Conservation (phyloP, 2,329 filamentous ascomycete species). For the Colletotrichum sp. region DNA sequence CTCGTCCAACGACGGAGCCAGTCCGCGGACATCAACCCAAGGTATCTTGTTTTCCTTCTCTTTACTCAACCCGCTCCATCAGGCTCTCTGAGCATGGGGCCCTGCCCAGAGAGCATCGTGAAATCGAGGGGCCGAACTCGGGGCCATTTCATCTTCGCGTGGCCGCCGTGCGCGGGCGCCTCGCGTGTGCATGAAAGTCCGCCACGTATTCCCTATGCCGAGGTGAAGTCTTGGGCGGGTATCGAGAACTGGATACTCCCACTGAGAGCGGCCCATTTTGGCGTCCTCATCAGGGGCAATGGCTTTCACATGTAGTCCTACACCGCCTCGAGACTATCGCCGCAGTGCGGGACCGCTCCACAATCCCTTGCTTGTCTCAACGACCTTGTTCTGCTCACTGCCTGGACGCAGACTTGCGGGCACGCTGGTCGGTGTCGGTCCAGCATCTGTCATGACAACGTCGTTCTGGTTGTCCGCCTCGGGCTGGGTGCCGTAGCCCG, state of each 20-base stretch:
- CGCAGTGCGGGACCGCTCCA: constrained; percentile 46
- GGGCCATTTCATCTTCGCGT: background rate
- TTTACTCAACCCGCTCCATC: background rate
- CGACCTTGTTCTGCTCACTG: constrained; percentile 57
- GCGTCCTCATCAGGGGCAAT: background rate
- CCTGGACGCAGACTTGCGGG: constrained; percentile 61
- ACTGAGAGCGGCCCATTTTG: background rate
- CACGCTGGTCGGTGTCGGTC: constrained; percentile 33
- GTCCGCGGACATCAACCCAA: constrained; percentile 13
- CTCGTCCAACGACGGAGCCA: constrained; percentile 13
- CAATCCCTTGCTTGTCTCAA: constrained; percentile 69
- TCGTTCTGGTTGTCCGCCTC: constrained; percentile 40
- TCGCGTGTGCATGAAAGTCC: background rate
- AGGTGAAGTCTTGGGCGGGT: background rate
- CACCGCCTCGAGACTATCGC: constrained; percentile 6
- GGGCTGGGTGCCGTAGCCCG: constrained; percentile 51
- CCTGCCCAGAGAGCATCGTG: background rate
- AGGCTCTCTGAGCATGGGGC: background rate
- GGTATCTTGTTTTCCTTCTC: constrained; percentile 15
- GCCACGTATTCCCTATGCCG: background rate
- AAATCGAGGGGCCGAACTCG: background rate
- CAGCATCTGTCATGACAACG: constrained; percentile 53
- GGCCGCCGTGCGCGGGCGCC: background rate
- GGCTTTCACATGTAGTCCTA: background rate
- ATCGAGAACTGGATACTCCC: background rate